Evolutionary conservation across 345 rosid genomes (phyloP).

Genomic region (Citrus trifoliata): DNA sequence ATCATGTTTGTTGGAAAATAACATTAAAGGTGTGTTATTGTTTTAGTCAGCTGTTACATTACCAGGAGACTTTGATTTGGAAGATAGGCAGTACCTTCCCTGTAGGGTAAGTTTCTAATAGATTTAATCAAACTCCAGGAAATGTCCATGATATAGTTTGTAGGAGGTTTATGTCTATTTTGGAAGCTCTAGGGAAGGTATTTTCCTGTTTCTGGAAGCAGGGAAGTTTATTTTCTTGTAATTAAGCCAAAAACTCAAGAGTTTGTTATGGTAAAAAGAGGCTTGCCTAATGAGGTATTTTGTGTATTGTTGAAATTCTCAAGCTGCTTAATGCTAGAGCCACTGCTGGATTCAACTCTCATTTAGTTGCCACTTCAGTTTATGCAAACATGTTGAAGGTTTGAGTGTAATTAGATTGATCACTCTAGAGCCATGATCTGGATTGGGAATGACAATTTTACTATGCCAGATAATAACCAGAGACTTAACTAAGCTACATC

Average conservation of each 20-base stretch:
- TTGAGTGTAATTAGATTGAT: not conserved
- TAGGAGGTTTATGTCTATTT: not conserved
- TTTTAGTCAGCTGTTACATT: not conserved
- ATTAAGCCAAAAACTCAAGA: not conserved
- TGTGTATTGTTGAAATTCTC: not conserved
- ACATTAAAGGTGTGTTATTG: slow-evolving; percentile 59
- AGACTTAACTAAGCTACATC: not conserved
- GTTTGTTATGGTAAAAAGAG: not conserved
- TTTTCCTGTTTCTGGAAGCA: not conserved
- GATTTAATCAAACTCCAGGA: not conserved
- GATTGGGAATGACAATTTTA: not conserved
- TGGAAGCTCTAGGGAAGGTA: not conserved
- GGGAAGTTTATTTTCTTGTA: not conserved
- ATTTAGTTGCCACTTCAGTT: not conserved
- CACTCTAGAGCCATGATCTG: not conserved
- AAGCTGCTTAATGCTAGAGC: not conserved
- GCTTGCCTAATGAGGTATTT: not conserved
- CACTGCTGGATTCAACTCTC: not conserved
- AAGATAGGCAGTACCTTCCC: not conserved
- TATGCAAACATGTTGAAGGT: not conserved
- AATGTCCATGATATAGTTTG: not conserved
- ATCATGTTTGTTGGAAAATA: slow-evolving; percentile 66
- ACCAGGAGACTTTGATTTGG: not conserved
- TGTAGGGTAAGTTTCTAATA: not conserved
- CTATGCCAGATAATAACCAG: not conserved